Base-by-base conservation (phyloP, 2,329 filamentous ascomycete genomes). In the Penicillium hordei region DNA sequence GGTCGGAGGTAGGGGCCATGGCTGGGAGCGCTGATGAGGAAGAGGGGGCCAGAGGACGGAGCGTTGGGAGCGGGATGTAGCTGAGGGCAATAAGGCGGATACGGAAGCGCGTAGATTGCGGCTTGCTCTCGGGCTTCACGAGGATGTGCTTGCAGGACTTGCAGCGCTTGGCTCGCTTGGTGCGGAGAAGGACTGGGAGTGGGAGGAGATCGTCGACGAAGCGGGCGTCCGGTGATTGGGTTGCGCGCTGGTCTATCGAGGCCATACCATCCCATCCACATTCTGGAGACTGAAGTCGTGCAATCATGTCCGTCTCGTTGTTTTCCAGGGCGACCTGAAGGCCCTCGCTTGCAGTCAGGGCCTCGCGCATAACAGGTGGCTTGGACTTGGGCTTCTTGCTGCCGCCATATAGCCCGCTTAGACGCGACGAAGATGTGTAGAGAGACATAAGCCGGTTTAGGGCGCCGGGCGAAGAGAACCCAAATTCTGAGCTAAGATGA, bases 151-250 rank as follows among this genome's bases (percentile, higher is more conserved):
- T 89, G 76, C 94, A 99, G 12, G 88, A 84, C 50, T 91, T 89
- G 75, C 94, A 99, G 45, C 94, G 90, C 78, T 97, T 97, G 21
- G 91, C 92, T 38, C 93, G 89, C 72, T 97, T 97, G 0, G 93
- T 96, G 56, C 91, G 88, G 15, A 99, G 85, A 2, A 95, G 83
- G 17, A 90, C 89, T 0, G 93, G 88, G 15, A 93, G 83, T 0
- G 94, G 94, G 29, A 91, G 88, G 5, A 97, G 84, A 21, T 93
- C 86, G 52, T 88, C 83, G 1, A 85, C 77, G 70, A 94, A 93
- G 7, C 83, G 85, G 2, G 83, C 77, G 39, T 80, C 74, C 65
- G 75, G 72, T 61, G 76, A 69, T 71, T 85, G 76, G 75, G 82
- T 69, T 65, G 74, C 48, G 69, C 81, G 74, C 70, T 88, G 86